phyloP scores from a whole-genome alignment of 805 yeast species.

The Candida ponderosae region DNA sequence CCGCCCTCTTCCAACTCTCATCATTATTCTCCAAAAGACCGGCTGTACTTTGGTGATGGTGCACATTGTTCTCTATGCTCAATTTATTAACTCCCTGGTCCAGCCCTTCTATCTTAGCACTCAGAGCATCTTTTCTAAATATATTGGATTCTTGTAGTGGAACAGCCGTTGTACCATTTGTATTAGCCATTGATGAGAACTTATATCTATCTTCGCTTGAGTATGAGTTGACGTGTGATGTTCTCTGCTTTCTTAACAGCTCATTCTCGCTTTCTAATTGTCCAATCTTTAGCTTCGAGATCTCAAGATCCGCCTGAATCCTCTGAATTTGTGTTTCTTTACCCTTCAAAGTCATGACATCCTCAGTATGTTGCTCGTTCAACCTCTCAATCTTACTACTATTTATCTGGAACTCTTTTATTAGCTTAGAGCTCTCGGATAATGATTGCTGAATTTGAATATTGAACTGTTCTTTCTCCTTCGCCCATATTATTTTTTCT shows the following conservation, averaged over 20 bases:
- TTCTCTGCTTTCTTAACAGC: conserved; percentile 24
- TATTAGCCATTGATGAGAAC: background rate
- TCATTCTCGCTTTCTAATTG: conserved; percentile 45
- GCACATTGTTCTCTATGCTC: conserved; percentile 19
- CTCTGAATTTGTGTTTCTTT: conserved; percentile 64
- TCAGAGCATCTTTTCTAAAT: background rate
- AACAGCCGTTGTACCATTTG: no score
- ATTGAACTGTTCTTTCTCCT: conserved; percentile 22
- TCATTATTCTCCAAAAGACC: conserved; percentile 36
- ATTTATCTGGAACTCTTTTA: conserved; percentile 17
- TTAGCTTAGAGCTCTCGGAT: conserved; percentile 19
- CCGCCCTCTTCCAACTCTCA: conserved; percentile 80
- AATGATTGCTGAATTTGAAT: conserved; percentile 20
- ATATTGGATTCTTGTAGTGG: conserved; percentile 5
- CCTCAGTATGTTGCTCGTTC: conserved; percentile 43
- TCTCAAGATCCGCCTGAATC: conserved; percentile 53
- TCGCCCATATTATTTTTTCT: conserved; percentile 37
- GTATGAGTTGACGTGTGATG: conserved; percentile 3
- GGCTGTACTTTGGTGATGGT: conserved; percentile 14
- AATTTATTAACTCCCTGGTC: conserved; percentile 20
- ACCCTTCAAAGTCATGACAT: conserved; percentile 47
- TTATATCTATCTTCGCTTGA: background rate
- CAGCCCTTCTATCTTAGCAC: background rate
- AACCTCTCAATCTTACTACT: conserved; percentile 28
- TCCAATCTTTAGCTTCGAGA: conserved; percentile 40